Percentiles rank a stretch among this genome's conserved stretches.
Evolutionary conservation across 257 asterid genomes (phyloP).

Genomic region (Salvia miltiorrhiza): DNA sequence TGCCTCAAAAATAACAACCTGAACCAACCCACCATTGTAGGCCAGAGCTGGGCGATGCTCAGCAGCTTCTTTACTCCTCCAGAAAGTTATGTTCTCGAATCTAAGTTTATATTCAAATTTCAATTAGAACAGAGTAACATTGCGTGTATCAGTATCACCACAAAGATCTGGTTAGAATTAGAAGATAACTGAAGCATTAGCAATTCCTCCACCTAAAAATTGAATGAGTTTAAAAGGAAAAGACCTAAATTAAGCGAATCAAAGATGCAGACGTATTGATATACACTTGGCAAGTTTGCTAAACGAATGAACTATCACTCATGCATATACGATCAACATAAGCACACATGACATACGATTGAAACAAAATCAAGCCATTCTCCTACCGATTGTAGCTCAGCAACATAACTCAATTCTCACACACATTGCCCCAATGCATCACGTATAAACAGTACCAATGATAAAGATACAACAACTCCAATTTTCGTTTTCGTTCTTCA

Average conservation of each 20-base stretch:
- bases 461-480: neutral
- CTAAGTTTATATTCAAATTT: constrained; percentile 33
- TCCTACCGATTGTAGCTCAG: constrained; percentile 17
- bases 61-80: constrained; percentile 76
- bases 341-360: neutral
- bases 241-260: neutral
- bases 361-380: constrained; percentile 15
- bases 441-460: constrained; percentile 8
- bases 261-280: constrained; percentile 4
- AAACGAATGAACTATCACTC: neutral
- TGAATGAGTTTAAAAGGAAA: neutral
- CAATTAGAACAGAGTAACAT: constrained; percentile 11
- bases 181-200: constrained; percentile 7
- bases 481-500: neutral
- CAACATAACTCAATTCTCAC: constrained; percentile 1
- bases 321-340: neutral
- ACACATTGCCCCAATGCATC: constrained; percentile 2
- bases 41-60: constrained; percentile 54
- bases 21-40: constrained; percentile 75
- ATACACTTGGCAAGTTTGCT: neutral
- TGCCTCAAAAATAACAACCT: constrained; percentile 83
- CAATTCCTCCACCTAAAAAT: constrained; percentile 6
- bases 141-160: neutral
- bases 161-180: neutral
- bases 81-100: constrained; percentile 90